Evolutionary conservation across 257 asterid genomes (phyloP).

Genomic region (Salvia splendens): DNA sequence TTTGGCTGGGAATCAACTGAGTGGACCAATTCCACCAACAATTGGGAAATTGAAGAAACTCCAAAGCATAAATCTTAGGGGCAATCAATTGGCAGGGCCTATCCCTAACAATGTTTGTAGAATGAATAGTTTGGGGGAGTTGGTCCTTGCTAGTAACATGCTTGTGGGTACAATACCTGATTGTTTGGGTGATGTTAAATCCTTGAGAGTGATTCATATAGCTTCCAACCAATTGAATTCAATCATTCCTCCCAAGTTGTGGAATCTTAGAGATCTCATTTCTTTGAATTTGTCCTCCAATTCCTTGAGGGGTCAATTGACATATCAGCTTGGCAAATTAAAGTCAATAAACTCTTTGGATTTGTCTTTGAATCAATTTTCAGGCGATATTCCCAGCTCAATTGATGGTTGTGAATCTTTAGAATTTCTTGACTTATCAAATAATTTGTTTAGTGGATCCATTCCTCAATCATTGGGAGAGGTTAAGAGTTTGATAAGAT

Average conservation of each 20-base stretch:
- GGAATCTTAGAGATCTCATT: not conserved
- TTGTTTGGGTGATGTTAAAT: no score
- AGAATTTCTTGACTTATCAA: no score
- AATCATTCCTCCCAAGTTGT: no score
- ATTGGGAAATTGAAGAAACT: conserved; percentile 21
- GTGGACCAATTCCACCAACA: conserved; percentile 26
- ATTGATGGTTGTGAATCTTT: no score
- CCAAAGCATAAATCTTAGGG: conserved; percentile 8
- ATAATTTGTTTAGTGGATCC: not conserved
- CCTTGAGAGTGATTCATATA: no score
- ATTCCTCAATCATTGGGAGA: not conserved
- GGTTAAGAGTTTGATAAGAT: not conserved
- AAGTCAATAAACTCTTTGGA: not conserved
- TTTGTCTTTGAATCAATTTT: not conserved
- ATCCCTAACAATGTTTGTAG: not conserved
- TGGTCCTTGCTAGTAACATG: no score
- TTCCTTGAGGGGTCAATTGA: not conserved
- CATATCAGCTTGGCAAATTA: not conserved
- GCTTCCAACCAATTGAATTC: no score
- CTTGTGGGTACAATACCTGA: no score
- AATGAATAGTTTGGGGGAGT: no score
- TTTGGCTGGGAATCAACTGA: not conserved
- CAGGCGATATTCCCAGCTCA: no score
- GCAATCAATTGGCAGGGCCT: not conserved
- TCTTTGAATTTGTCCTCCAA: not conserved